Evolutionary conservation across 2,329 filamentous ascomycete species (phyloP).

Genomic region (Plectosphaerella sp.): DNA sequence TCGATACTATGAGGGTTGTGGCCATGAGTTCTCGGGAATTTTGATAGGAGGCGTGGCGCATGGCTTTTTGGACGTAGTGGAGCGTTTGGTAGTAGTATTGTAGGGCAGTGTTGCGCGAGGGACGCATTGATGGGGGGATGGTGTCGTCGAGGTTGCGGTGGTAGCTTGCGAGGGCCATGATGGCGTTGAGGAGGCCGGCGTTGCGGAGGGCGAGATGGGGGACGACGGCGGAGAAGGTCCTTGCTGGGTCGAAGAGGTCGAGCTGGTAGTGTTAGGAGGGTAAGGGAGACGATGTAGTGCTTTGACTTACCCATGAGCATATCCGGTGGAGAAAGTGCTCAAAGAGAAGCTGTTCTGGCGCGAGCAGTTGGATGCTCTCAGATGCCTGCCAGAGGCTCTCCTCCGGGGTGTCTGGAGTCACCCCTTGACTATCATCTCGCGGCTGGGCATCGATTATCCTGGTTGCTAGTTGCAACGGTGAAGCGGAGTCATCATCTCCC

Average conservation of each 20-base stretch:
- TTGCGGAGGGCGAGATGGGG: conserved; percentile 13
- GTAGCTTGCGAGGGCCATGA: conserved; percentile 18
- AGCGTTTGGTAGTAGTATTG: conserved; percentile 61
- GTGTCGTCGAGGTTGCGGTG: conserved; percentile 12
- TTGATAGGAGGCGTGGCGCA: conserved; percentile 54
- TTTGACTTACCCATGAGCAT: not conserved
- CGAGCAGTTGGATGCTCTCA: not conserved
- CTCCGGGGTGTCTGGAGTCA: not conserved
- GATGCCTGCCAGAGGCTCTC: conserved; percentile 1
- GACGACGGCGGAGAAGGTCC: conserved; percentile 5
- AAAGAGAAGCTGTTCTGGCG: conserved; percentile 4
- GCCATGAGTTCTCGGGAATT: conserved; percentile 53
- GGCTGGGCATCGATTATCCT: not conserved
- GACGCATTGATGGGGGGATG: not conserved
- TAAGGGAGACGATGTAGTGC: too few species aligned
- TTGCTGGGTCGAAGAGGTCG: conserved; percentile 7
- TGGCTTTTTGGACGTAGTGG: conserved; percentile 55
- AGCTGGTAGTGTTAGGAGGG: not conserved
- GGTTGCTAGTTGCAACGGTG: not conserved
- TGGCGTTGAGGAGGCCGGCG: conserved; percentile 19
- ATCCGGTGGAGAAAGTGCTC: conserved; percentile 7
- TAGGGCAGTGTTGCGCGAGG: conserved; percentile 19
- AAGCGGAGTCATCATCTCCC: conserved; percentile 1
- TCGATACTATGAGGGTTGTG: conserved; percentile 31
- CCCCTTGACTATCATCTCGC: not conserved